These are phyloP conservation scores for Boletellus sp. DNA, from an alignment of 768 basidiomycete genomes.

Conservation along the genomic window DNA sequence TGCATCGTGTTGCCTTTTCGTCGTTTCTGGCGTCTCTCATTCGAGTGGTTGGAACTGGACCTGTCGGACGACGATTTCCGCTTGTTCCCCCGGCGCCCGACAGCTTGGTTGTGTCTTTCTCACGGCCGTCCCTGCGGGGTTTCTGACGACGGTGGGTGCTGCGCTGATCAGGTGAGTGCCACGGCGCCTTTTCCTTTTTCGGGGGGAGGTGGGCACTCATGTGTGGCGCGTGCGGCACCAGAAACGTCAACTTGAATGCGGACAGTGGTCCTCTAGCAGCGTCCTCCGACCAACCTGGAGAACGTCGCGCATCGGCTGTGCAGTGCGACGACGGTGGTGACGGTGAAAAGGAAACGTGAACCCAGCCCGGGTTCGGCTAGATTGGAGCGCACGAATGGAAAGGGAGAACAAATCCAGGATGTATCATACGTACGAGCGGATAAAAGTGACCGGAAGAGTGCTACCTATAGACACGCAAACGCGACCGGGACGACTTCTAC, in stretches of 20 bases:
- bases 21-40: neutral
- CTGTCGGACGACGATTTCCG: neutral
- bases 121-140: conserved; percentile 8
- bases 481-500: neutral
- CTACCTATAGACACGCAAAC: too few species aligned
- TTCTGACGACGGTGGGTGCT: conserved; percentile 8
- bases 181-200: neutral
- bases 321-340: neutral
- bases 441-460: too few species aligned
- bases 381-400: too few species aligned
- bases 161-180: conserved; percentile 6
- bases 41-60: neutral
- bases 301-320: neutral
- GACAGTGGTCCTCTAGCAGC: neutral
- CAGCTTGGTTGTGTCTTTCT: conserved; percentile 14
- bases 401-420: too few species aligned
- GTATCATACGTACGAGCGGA: too few species aligned
- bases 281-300: neutral
- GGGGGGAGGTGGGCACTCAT: neutral
- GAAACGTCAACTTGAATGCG: conserved; percentile 5
- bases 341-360: neutral
- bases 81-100: too few species aligned
- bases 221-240: neutral
- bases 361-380: neutral
- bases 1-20: too few species aligned